A percentile compares a stretch with the other conserved stretches of the same genome.
Conservation (phyloP, 2,329 filamentous ascomycete genomes). For the Aureobasidium subglaciale region DNA sequence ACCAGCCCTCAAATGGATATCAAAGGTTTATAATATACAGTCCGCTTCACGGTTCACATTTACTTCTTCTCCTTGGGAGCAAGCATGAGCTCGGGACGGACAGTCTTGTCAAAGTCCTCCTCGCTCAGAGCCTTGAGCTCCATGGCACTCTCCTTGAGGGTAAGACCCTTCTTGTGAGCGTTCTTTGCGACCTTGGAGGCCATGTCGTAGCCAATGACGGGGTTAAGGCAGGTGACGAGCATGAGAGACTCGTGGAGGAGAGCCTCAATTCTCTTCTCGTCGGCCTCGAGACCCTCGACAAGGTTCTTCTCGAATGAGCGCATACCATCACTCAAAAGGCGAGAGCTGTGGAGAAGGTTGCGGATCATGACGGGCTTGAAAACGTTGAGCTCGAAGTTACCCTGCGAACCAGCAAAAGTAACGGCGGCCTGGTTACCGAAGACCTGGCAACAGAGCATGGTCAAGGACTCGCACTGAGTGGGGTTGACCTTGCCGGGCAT, state of each 20-base stretch:
- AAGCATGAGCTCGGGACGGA: slow-evolving; percentile 93
- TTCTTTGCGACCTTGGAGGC: slow-evolving; percentile 97
- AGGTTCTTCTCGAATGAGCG: slow-evolving; percentile 91
- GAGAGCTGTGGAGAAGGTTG: slow-evolving; percentile 87
- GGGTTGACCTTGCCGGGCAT: slow-evolving; percentile 99
- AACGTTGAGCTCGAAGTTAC: slow-evolving; percentile 97
- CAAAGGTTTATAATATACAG: slow-evolving; percentile 6
- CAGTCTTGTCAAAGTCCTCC: slow-evolving; percentile 83
- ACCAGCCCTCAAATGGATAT: not conserved
- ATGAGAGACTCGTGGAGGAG: slow-evolving; percentile 96
- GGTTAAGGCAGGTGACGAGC: slow-evolving; percentile 96
- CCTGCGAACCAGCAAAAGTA: slow-evolving; percentile 92
- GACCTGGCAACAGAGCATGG: slow-evolving; percentile 95
- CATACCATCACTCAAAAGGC: slow-evolving; percentile 88
- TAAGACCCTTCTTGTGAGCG: slow-evolving; percentile 95
- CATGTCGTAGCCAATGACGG: slow-evolving; percentile 96
- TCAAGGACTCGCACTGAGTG: slow-evolving; percentile 94
- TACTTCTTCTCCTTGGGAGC: slow-evolving; percentile 65
- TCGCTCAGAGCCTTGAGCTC: slow-evolving; percentile 83
- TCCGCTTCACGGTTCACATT: slow-evolving; percentile 16
- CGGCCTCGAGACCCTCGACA: slow-evolving; percentile 78
- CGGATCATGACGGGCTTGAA: slow-evolving; percentile 97
- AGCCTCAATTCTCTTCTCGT: slow-evolving; percentile 82
- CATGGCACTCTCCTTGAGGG: slow-evolving; percentile 87
- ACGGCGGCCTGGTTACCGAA: slow-evolving; percentile 95